Conservation (phyloP, 2,329 filamentous ascomycete genomes). For the Exophiala viscosa region DNA sequence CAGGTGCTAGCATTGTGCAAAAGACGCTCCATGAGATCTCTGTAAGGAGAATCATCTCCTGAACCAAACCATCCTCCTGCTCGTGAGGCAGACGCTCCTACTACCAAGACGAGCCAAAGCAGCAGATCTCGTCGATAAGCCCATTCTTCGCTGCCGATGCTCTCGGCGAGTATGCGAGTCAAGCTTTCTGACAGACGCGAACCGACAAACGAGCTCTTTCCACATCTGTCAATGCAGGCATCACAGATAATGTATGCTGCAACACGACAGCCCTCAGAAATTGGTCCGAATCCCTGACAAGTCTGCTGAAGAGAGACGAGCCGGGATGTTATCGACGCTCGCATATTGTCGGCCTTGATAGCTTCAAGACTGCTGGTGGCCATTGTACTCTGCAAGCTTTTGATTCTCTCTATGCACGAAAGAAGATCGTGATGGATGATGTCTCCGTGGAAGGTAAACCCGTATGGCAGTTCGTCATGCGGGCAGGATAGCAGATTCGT, state of each 20-base stretch:
- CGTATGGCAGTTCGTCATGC: conserved; percentile 1
- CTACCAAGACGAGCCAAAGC: conserved; percentile 11
- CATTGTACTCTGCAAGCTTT: not conserved
- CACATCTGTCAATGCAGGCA: not conserved
- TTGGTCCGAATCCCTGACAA: conserved; percentile 3
- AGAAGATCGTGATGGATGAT: conserved; percentile 5
- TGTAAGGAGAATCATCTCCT: not conserved
- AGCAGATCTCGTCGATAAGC: conserved; percentile 9
- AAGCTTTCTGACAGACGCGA: conserved; percentile 7
- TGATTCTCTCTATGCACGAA: conserved; percentile 3
- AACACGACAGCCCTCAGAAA: conserved; percentile 13
- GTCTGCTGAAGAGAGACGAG: conserved; percentile 6
- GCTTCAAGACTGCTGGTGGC: not conserved
- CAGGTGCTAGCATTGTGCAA: conserved; percentile 1
- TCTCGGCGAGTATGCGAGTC: not conserved
- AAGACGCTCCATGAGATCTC: not conserved
- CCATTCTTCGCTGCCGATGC: not conserved
- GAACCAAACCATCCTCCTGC: not conserved
- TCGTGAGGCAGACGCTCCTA: conserved; percentile 4
- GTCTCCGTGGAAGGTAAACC: conserved; percentile 8
- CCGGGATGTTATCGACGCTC: conserved; percentile 4
- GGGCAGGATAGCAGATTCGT: not conserved
- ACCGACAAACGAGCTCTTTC: conserved; percentile 3
- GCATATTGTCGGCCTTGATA: conserved; percentile 1
- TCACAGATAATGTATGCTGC: conserved; percentile 13